Percentiles rank a stretch among this genome's conserved stretches.
Evolutionary conservation across 225 moss, liverwort and hornwort species (phyloP).

Genomic region (Physcomitrium patens): DNA sequence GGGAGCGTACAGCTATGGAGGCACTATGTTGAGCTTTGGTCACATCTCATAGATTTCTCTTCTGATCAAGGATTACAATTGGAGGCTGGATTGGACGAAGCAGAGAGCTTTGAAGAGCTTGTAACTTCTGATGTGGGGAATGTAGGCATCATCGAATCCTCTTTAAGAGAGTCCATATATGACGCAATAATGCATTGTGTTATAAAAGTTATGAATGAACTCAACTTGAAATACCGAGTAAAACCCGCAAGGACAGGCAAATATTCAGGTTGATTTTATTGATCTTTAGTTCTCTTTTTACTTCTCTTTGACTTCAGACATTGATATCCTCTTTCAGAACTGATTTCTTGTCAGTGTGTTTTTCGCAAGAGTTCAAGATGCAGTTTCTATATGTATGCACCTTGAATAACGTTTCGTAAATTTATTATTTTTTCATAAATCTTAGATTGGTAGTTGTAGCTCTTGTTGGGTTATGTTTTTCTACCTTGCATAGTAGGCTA

Average conservation of each 20-base stretch:
- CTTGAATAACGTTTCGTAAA: not conserved
- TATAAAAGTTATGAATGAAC: slow-evolving; percentile 72
- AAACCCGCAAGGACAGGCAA: slow-evolving; percentile 39
- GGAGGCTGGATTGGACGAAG: slow-evolving; percentile 36
- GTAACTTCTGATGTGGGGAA: slow-evolving; percentile 53
- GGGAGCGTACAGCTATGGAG: slow-evolving; percentile 68
- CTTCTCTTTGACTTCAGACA: not conserved
- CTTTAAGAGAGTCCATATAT: slow-evolving; percentile 75
- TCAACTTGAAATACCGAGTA: slow-evolving; percentile 90
- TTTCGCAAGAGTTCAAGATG: not conserved
- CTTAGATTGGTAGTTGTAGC: slow-evolving; percentile 16
- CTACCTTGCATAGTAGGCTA: not conserved
- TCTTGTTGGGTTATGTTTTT: slow-evolving; percentile 14
- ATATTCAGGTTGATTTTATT: slow-evolving; percentile 44
- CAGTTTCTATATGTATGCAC: slow-evolving; percentile 2
- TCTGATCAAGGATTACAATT: slow-evolving; percentile 37
- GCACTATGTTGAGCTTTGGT: slow-evolving; percentile 92
- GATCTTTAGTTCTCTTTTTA: slow-evolving; percentile 12
- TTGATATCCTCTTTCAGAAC: not conserved
- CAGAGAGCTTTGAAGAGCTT: slow-evolving; percentile 39
- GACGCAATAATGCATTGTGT: slow-evolving; percentile 70
- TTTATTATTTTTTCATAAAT: slow-evolving; percentile 12
- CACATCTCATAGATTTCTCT: slow-evolving; percentile 60
- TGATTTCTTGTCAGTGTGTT: slow-evolving; percentile 9
- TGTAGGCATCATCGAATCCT: slow-evolving; percentile 44